phyloP scores from a whole-genome alignment of 208 protist genomes.

The Pavlovales sp. region DNA sequence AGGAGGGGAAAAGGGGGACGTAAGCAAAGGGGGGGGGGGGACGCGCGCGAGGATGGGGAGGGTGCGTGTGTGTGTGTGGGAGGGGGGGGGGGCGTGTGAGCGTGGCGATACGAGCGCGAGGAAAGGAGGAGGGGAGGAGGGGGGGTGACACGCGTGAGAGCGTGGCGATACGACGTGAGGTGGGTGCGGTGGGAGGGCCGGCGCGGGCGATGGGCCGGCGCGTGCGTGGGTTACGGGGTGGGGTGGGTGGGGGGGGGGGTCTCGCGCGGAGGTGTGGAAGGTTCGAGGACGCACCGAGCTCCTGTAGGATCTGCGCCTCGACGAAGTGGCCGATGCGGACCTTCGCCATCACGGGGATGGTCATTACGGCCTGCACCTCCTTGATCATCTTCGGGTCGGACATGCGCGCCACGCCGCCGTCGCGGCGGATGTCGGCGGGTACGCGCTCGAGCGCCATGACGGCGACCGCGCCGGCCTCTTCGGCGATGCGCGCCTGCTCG shows the following conservation, averaged over 20 bases:
- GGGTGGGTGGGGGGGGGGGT: too few species aligned
- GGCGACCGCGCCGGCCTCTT: slow-evolving; percentile 71
- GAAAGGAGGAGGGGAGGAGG: too few species aligned
- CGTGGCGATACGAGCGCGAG: background rate
- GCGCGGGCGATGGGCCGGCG: too few species aligned
- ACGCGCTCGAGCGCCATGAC: slow-evolving; percentile 79
- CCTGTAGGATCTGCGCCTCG: slow-evolving; percentile 38
- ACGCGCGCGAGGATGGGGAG: background rate
- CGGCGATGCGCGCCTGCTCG: slow-evolving; percentile 78
- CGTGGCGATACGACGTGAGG: slow-evolving; percentile 53
- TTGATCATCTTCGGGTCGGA: slow-evolving; percentile 76
- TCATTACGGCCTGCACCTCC: slow-evolving; percentile 68
- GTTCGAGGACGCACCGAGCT: background rate
- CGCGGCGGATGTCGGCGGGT: slow-evolving; percentile 74
- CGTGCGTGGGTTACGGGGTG: too few species aligned
- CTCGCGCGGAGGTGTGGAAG: too few species aligned
- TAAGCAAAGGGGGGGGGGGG: too few species aligned
- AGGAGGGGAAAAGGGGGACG: too few species aligned
- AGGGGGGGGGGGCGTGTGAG: background rate
- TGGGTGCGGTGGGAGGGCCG: too few species aligned
- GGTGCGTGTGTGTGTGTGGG: too few species aligned
- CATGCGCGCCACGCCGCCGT: slow-evolving; percentile 65
- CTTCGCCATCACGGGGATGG: slow-evolving; percentile 79
- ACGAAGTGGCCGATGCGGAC: slow-evolving; percentile 76
- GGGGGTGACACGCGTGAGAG: too few species aligned